Base-by-base conservation (phyloP, 805 yeast species). In the Wickerhamomyces queroliae region DNA sequence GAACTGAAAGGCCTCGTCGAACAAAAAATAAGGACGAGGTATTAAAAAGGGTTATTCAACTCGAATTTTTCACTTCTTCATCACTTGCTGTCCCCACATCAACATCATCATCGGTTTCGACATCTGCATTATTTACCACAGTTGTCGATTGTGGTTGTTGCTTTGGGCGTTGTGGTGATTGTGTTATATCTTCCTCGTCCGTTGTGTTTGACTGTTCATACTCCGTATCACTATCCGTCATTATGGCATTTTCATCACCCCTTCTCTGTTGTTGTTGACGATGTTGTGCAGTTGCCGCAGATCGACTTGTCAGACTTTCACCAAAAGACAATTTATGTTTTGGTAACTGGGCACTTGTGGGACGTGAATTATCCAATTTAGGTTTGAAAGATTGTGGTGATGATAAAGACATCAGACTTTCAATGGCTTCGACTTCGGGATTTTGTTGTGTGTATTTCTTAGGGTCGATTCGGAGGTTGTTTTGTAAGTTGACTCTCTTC, bases 381-480 rank as follows among this genome's bases (percentile, higher is more conserved):
- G 37, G 37, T 16, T 45, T 45, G 23, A 45, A 47, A 24, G 54
- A 50, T 32, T 53, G 56, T 5, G 68, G 67, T 1, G 67, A 62
- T 7, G 70, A 56, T 18, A 66, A 47, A 1, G 70, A 63, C 69
- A 66, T 66, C 16, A 66, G 45, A 4, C 68, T 65, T 33, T 64
- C 67, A 3, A 66, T 58, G 2, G 69, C 71, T 38, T 64, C 69
- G 4, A 59, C 68, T 42, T 66, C 68, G 4, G 63, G 57, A 6
- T 58, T 58, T 52, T 13, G 33, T 30, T 24, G 27, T 8, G 21
- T 17, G 16, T 25, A 44, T 44, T 21, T 33, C 19, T 43, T 40
- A 23, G 35, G 25, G 28, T 38, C 32, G 17, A 25, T 33, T 12
- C 33, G 17, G 11, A 30, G 19, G 13, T 30, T 23, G 39, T 31